Evolutionary conservation across 2,329 filamentous ascomycete species (phyloP), one percentile per base, ranked within the genome.

Genomic region (Colletotrichum tropicale): DNA sequence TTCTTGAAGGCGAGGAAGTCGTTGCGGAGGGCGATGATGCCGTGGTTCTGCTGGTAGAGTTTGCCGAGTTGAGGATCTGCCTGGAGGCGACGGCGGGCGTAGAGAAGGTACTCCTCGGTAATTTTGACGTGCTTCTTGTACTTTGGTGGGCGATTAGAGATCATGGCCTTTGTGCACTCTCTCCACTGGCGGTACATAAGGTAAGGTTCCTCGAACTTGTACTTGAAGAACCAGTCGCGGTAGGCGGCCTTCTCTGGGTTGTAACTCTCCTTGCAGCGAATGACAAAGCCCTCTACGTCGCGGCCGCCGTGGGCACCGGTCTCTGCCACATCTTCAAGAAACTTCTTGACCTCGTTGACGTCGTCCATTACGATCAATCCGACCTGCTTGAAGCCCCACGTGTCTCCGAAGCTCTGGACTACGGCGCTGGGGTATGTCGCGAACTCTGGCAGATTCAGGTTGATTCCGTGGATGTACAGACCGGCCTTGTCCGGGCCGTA

Each of bases 221-320:
- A 99, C 86, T 99, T 99, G 93, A 99, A 99, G 86, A 99, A 99
- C 97, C 97, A 99, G 83, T 99, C 96, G n/a, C 91, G 87, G 83
- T 93, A 97, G 1, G 91, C 90, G 3, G 83, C 84, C 16, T 83
- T 82, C 2, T 85, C 86, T 1, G 87, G 87, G 32, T 92, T 85
- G n/a, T 85, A 81, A 18, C 89, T 87, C 88, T 88, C 92, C 86
- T 92, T 95, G 90, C 97, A 98, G 71, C 97, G 93, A 79, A 99
- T 94, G 73, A 99, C 97, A 80, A 99, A 99, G 6, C 97, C 97
- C 85, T 99, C 97, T 0, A 98, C 96, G 79, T 98, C 96, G 70
- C 96, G 94, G 12, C 96, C 96, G 77, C 94, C 93, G 85, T 98
- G 96, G 43, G 95, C 93, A 7, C 97, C 97, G 10, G 95, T 96